Percentiles rank a stretch among this genome's conserved stretches.
Evolutionary conservation across 2,329 filamentous ascomycete species (phyloP).

Genomic region (Epichloe scottii): DNA sequence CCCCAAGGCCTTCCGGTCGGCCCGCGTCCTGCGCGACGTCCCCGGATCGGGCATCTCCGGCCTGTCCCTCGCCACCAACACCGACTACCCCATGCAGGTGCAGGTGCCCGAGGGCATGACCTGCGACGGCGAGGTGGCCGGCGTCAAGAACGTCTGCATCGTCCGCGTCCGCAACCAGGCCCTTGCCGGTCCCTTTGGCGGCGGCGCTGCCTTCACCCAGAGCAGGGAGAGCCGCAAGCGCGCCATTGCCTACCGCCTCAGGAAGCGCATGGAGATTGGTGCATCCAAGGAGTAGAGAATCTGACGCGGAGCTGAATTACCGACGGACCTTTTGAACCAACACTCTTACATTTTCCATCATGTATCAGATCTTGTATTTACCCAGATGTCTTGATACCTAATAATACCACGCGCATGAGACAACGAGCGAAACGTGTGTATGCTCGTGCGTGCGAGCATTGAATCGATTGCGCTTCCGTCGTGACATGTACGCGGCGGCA

Average conservation of each 20-base stretch:
- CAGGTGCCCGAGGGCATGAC: conserved; percentile 3
- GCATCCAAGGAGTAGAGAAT: background rate
- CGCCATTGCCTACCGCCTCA: conserved; percentile 4
- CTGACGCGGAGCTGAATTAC: background rate
- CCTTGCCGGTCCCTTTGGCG: conserved; percentile 5
- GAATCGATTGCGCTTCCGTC: no score
- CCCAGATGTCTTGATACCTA: no score
- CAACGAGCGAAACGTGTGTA: no score
- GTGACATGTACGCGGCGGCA: no score
- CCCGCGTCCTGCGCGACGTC: background rate
- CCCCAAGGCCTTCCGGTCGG: conserved; percentile 1
- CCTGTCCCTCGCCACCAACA: conserved; percentile 2
- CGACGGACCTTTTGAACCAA: no score
- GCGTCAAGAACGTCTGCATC: conserved; percentile 6
- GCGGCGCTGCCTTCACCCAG: conserved; percentile 6
- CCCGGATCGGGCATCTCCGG: conserved; percentile 2
- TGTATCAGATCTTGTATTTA: no score
- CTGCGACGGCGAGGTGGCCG: conserved; percentile 5
- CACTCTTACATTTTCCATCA: no score
- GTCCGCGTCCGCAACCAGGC: conserved; percentile 5
- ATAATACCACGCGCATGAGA: no score
- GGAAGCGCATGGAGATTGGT: conserved; percentile 5
- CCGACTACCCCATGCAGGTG: conserved; percentile 1
- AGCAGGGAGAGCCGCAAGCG: conserved; percentile 2
- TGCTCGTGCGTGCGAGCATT: no score